A percentile compares a stretch with the other conserved stretches of the same genome.
Conservation (phyloP, 129 eudicot genomes). For the Arctium lappa region DNA sequence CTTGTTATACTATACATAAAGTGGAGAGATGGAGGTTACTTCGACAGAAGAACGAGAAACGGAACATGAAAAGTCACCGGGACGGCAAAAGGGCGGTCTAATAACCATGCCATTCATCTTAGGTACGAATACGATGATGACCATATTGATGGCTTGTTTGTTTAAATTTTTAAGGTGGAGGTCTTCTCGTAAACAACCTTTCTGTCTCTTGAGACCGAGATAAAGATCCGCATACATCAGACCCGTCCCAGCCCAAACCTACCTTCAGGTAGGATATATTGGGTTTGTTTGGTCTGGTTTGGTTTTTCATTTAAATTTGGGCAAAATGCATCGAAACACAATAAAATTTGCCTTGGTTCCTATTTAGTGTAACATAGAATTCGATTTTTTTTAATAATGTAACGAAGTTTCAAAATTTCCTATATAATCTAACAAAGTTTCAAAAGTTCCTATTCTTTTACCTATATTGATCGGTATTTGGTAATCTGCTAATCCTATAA, state of each 20-base stretch:
- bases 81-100: conserved; percentile 57
- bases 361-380: too few species aligned
- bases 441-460: neutral
- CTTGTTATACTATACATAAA: neutral
- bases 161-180: neutral
- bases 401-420: neutral
- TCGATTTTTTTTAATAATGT: too few species aligned
- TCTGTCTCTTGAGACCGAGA: neutral
- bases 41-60: neutral
- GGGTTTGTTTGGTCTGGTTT: neutral
- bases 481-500: too few species aligned
- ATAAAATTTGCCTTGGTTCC: too few species aligned
- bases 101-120: conserved; percentile 84
- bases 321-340: too few species aligned
- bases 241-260: neutral
- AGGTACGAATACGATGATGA: conserved; percentile 37
- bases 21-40: conserved; percentile 19
- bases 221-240: neutral
- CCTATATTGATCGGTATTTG: neutral
- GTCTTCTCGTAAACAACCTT: neutral
- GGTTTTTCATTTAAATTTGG: neutral
- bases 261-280: neutral
- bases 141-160: neutral
- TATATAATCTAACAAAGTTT: neutral
- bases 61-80: conserved; percentile 15